These are phyloP conservation scores for Colletotrichum sp. DNA, from an alignment of 2,329 filamentous ascomycete genomes.

Conservation along the genomic window DNA sequence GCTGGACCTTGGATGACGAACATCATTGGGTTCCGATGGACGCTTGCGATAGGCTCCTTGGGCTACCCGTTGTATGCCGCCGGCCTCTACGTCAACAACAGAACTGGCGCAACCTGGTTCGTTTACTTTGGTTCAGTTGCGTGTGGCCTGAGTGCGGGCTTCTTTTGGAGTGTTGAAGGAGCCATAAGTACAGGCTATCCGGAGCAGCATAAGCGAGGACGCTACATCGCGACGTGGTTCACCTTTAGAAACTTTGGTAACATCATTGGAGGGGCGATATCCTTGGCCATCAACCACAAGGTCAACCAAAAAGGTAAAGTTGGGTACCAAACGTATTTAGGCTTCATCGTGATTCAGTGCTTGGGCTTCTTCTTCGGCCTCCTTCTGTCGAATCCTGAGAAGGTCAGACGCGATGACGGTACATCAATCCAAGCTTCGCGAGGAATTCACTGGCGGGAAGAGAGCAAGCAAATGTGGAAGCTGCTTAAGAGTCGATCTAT, in stretches of 20 bases:
- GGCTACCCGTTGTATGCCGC: conserved; percentile 71
- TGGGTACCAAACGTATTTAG: conserved; percentile 44
- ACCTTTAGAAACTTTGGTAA: conserved; percentile 44
- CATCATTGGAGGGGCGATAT: conserved; percentile 56
- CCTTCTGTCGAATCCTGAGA: conserved; percentile 47
- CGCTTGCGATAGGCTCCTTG: conserved; percentile 48
- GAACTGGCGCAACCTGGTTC: conserved; percentile 50
- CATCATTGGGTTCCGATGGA: conserved; percentile 40
- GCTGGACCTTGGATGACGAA: conserved; percentile 41
- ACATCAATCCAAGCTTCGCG: conserved; percentile 35
- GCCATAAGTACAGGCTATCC: conserved; percentile 70
- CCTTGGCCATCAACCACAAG: conserved; percentile 49
- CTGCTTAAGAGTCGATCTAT: conserved; percentile 36
- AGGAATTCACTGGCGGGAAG: conserved; percentile 28
- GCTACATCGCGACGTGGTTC: conserved; percentile 58
- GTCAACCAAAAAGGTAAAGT: conserved; percentile 41
- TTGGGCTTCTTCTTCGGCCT: conserved; percentile 46
- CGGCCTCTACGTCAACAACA: conserved; percentile 61
- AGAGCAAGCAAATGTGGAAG: conserved; percentile 37
- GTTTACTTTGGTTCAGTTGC: conserved; percentile 38
- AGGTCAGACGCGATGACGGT: conserved; percentile 48
- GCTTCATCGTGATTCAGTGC: conserved; percentile 52
- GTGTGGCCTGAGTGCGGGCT: conserved; percentile 63
- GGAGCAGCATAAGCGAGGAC: conserved; percentile 63
- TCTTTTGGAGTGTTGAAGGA: conserved; percentile 74